Percentiles rank a stretch among this genome's conserved stretches.
phyloP scores from a whole-genome alignment of 176 grass and related monocot species.

The Pharus latifolius region DNA sequence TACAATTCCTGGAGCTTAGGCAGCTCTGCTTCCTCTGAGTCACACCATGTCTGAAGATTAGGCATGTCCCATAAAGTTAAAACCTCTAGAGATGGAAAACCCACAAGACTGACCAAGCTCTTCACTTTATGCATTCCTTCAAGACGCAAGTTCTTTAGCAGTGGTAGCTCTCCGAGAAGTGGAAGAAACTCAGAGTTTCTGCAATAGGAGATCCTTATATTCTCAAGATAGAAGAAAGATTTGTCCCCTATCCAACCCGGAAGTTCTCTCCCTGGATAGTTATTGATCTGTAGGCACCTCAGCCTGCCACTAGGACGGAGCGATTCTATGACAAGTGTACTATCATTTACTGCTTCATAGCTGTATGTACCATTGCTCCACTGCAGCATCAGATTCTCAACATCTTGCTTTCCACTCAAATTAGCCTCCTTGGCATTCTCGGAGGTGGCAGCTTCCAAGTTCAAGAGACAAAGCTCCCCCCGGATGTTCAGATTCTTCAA shows the following conservation, averaged over 20 bases:
- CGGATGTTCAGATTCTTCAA: slow-evolving; percentile 32
- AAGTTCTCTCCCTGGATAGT: slow-evolving; percentile 28
- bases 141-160: slow-evolving; percentile 20
- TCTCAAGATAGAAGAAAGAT: slow-evolving; percentile 19
- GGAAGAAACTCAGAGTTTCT: not conserved
- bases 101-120: not conserved
- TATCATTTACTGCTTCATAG: not conserved
- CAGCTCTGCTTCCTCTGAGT: slow-evolving; percentile 5
- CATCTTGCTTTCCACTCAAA: slow-evolving; percentile 20
- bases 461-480: slow-evolving; percentile 47
- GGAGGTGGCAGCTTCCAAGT: slow-evolving; percentile 12
- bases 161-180: not conserved
- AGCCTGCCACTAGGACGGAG: slow-evolving; percentile 15
- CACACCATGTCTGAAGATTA: not conserved
- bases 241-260: slow-evolving; percentile 26
- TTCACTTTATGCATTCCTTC: not conserved
- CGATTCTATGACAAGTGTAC: not conserved
- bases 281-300: slow-evolving; percentile 8
- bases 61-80: slow-evolving; percentile 25
- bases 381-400: slow-evolving; percentile 34
- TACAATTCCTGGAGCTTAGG: slow-evolving; percentile 6
- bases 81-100: slow-evolving; percentile 30
- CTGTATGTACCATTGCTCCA: slow-evolving; percentile 8
- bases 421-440: slow-evolving; percentile 3
- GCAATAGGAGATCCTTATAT: slow-evolving; percentile 16